Evolutionary conservation across 2,329 filamentous ascomycete genomes (phyloP), one percentile per base, ranked within the genome.

Genomic region (Fusarium ambrosium): DNA sequence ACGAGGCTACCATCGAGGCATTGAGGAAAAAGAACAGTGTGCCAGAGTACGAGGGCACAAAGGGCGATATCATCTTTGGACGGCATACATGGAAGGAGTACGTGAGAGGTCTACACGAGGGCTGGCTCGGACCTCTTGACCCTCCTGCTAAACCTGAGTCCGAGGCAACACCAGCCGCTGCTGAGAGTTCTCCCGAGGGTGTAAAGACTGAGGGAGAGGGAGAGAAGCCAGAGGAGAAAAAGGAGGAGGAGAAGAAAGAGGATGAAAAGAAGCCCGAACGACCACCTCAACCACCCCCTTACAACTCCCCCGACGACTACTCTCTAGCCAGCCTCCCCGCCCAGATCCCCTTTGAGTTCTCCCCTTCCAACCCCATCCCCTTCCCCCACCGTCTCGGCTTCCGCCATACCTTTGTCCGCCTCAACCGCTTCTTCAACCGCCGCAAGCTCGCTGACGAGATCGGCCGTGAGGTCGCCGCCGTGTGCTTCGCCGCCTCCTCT

Each of bases 81-180:
- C 88, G 96, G 66, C 94, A 98, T 81, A 92, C 96, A 11, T 99
- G 97, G 97, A 99, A 98, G 85, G 97, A 99, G 84, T 99, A 98
- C 82, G 87, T 98, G 27, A 89, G 95, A 68, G 97, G 97, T 55
- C 81, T 98, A 75, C 97, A 99, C 81, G 97, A 99, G 84, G 97
- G 97, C 66, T 99, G 97, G 96, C 86, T 99, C 27, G 96, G 97
- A 0, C 95, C 97, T 9, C 85, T 97, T 51, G 90, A 93, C 69
- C 84, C 91, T 66, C 93, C 93, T 2, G 79, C 81, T 32, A 81
- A 85, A 64, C 67, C 79, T 37, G 74, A 79, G 60, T 39, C 64
- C 71, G 61, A 78, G 67, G 24, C 59, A 13, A 78, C 75, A 48
- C 73, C 80, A 34, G 77, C 79, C 8, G 74, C 77, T 7, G 72